phyloP scores from a whole-genome alignment of 768 basidiomycete genomes.

The Atractiella rhizophila region DNA sequence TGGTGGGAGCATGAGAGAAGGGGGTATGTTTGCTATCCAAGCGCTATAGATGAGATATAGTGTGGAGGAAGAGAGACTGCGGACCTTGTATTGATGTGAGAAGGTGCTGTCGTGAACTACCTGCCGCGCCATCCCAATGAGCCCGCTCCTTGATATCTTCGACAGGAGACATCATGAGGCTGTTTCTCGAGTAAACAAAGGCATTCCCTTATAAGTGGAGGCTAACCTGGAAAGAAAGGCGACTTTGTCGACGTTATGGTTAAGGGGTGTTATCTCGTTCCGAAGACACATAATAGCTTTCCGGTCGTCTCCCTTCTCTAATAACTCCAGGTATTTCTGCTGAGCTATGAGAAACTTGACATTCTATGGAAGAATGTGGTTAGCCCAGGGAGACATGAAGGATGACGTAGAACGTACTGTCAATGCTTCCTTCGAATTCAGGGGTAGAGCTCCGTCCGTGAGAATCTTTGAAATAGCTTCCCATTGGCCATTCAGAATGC shows the following conservation, averaged over 20 bases:
- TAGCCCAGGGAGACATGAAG: constrained; percentile 34
- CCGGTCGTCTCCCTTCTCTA: constrained; percentile 56
- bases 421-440: not conserved
- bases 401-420: constrained; percentile 20
- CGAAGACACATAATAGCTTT: constrained; percentile 63
- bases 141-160: constrained; percentile 58
- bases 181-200: constrained; percentile 20
- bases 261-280: constrained; percentile 60
- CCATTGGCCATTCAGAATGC: constrained; percentile 23
- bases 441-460: constrained; percentile 7
- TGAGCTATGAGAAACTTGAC: constrained; percentile 56
- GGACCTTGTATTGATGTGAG: constrained; percentile 60
- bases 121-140: constrained; percentile 68
- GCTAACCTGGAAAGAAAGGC: constrained; percentile 63
- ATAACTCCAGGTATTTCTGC: constrained; percentile 84
- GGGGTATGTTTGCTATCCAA: constrained; percentile 52
- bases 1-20: constrained; percentile 75
- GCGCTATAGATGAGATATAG: not conserved
- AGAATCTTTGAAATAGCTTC: constrained; percentile 20
- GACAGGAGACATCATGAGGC: constrained; percentile 77
- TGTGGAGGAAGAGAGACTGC: not conserved
- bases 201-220: constrained; percentile 9
- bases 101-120: constrained; percentile 47
- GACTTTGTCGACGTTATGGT: constrained; percentile 51
- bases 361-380: constrained; percentile 7